Evolutionary conservation across 352 stramenopile species (phyloP), one percentile per base, ranked within the genome.

Genomic region (Phytophthora tentaculata): DNA sequence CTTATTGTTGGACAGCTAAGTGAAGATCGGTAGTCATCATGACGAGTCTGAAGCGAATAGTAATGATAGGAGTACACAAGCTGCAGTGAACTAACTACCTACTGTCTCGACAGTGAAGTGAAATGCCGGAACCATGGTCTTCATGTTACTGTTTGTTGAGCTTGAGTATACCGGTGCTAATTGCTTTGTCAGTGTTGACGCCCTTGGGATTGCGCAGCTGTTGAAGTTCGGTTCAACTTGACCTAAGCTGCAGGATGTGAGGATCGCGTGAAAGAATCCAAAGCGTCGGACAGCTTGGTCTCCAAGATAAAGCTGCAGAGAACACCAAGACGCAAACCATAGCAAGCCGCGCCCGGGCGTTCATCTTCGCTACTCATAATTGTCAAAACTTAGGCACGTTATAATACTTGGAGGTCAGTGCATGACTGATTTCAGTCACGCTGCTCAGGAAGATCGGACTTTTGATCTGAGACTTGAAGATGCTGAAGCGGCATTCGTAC

Each of bases 181-280:
- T 37, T 37, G 5, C 35, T 43, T n/a, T 17, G 12, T 19, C 35
- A 49, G 13, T 37, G 52, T 35, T 59, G 52, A 49, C 23, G 14
- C 24, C 35, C 20, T 13, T 39, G 32, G n/a, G 24, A 24, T 39
- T 51, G n/a, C 26, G 49, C 37, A 39, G 37, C 28, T 28, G 32
- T 66, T 66, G 59, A 66, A 66, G 59, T 54, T 66, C 6, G 24
- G 26, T 48, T 51, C 59, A 66, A 66, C 59, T 60, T 54, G 59
- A 59, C 35, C 59, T 39, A 13, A 3, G 13, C 16, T 8, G 14
- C 39, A 9, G 13, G 35, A 59, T 53, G 58, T 59, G 57, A 43
- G 9, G 43, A 63, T 55, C 28, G 35, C 35, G 35, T 43, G 35
- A 43, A 37, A 43, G 35, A 43, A 43, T 43, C 35, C 35, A n/a